phyloP scores from a whole-genome alignment of 1,139 yeast species.

The Kluyveromyces sp. region DNA sequence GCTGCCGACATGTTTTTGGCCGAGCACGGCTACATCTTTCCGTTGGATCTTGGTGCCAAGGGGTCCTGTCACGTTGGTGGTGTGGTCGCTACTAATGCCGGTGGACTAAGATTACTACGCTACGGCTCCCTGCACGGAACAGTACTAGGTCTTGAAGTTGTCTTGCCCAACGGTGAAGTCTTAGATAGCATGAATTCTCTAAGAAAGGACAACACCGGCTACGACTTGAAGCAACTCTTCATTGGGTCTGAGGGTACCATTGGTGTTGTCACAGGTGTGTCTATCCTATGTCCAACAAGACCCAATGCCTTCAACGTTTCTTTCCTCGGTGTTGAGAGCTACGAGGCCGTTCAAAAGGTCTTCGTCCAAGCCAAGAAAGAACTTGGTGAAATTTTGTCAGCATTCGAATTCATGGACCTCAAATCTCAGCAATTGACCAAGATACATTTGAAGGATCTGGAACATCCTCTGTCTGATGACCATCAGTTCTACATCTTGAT shows the following conservation, averaged over 20 bases:
- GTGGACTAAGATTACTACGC: slow-evolving; percentile 77
- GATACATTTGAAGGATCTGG: slow-evolving; percentile 43
- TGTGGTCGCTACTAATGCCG: slow-evolving; percentile 89
- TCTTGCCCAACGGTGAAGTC: slow-evolving; percentile 77
- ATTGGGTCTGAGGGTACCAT: slow-evolving; percentile 88
- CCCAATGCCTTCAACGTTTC: slow-evolving; percentile 87
- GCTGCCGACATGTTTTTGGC: slow-evolving; percentile 70
- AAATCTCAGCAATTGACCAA: slow-evolving; percentile 63
- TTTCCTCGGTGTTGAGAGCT: slow-evolving; percentile 73
- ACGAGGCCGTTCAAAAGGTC: slow-evolving; percentile 74
- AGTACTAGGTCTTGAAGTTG: slow-evolving; percentile 84
- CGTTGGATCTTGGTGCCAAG: slow-evolving; percentile 88
- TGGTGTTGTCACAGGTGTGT: slow-evolving; percentile 83
- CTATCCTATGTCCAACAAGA: slow-evolving; percentile 86
- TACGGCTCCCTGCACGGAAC: slow-evolving; percentile 92
- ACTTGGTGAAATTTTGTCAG: slow-evolving; percentile 79
- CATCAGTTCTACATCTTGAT: slow-evolving; percentile 86
- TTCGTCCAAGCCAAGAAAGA: slow-evolving; percentile 75
- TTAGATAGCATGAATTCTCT: slow-evolving; percentile 71
- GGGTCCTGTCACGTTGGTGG: slow-evolving; percentile 96
- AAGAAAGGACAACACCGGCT: slow-evolving; percentile 88
- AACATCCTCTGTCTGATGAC: slow-evolving; percentile 73
- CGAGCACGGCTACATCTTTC: slow-evolving; percentile 80
- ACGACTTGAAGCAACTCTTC: slow-evolving; percentile 79
- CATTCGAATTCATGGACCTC: slow-evolving; percentile 91